Base-by-base conservation (phyloP, 208 protist species). In the Acanthamoeba comandoni region DNA sequence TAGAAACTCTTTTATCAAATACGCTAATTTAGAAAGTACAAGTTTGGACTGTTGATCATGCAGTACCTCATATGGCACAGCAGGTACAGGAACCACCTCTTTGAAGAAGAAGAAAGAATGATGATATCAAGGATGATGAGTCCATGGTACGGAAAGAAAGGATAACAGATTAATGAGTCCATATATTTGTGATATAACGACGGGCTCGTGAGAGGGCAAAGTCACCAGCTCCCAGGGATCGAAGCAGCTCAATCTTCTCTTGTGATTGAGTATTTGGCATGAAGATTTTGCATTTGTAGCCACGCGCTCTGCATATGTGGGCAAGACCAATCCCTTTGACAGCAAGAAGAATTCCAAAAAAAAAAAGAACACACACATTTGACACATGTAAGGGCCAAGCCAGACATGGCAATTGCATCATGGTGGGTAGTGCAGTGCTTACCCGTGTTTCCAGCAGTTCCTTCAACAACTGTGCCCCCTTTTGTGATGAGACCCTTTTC, bases 281-380 rank as follows among this genome's bases (percentile, higher is more conserved):
- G 70, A 87, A 95, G 43, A 95, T 95, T 43, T 93, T 87, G 64
- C 89, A 94, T 51, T 95, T 93, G 91, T 95, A 95, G 11, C 94
- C 94, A 22, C 80, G 70, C 17, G 93, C 86, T 22, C 90, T 89
- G 92, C 92, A 94, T 0, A 95, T 88, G 73, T 95, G 93, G 12
- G 94, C 94, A 52, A 95, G 69, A 4, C 93, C 92, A 24, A 92
- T 70, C 0, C 79, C 77, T 86, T 7, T 2, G 29, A 7, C 67
- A 7, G n/a, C n/a, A n/a, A n/a, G n/a, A n/a, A n/a, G n/a, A n/a
- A n/a, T n/a, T n/a, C n/a, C n/a, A n/a, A n/a, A n/a, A n/a, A n/a
- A n/a, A n/a, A n/a, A n/a, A n/a, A n/a, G n/a, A n/a, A n/a, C n/a
- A n/a, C n/a, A n/a, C n/a, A n/a, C n/a, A n/a, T n/a, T n/a, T n/a